A percentile compares a stretch with the other conserved stretches of the same genome.
phyloP scores from a whole-genome alignment of 2,329 filamentous ascomycete genomes.

The Penicillium oxalicum region DNA sequence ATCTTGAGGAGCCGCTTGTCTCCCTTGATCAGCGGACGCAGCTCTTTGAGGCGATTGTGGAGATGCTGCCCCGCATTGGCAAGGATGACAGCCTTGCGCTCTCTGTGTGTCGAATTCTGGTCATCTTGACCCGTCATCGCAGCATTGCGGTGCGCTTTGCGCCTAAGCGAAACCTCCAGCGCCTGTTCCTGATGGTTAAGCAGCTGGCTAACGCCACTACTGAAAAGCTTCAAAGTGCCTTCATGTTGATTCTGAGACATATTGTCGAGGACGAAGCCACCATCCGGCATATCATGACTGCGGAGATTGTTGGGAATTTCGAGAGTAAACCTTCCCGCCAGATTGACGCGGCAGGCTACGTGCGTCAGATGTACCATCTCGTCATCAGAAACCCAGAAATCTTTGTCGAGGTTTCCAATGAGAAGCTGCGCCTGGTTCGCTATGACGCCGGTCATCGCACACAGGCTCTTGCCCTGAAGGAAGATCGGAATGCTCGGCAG shows the following conservation, averaged over 20 bases:
- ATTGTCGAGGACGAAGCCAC: constrained; percentile 91
- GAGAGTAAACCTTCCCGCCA: constrained; percentile 53
- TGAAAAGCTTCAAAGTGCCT: constrained; percentile 64
- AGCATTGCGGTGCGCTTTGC: constrained; percentile 68
- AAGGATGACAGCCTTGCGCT: constrained; percentile 82
- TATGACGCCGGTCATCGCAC: constrained; percentile 53
- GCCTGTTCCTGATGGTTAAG: constrained; percentile 91
- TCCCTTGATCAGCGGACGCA: constrained; percentile 59
- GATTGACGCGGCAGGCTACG: constrained; percentile 65
- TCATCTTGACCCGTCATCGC: constrained; percentile 78
- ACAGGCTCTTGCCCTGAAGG: constrained; percentile 50
- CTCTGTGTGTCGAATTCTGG: constrained; percentile 73
- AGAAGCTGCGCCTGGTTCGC: constrained; percentile 67
- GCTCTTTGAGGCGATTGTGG: constrained; percentile 71
- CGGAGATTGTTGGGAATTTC: constrained; percentile 77
- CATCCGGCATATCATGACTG: constrained; percentile 83
- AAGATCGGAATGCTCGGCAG: constrained; percentile 26
- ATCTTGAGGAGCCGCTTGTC: constrained; percentile 57
- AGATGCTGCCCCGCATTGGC: constrained; percentile 76
- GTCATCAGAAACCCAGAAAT: constrained; percentile 75
- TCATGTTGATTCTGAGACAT: constrained; percentile 84
- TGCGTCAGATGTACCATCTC: constrained; percentile 70
- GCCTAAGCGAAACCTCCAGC: constrained; percentile 81
- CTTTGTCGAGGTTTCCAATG: constrained; percentile 82
- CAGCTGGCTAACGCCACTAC: constrained; percentile 77